These are phyloP conservation scores for Telopea speciosissima DNA, from an alignment of 177 flowering plant species.

Conservation along the genomic window DNA sequence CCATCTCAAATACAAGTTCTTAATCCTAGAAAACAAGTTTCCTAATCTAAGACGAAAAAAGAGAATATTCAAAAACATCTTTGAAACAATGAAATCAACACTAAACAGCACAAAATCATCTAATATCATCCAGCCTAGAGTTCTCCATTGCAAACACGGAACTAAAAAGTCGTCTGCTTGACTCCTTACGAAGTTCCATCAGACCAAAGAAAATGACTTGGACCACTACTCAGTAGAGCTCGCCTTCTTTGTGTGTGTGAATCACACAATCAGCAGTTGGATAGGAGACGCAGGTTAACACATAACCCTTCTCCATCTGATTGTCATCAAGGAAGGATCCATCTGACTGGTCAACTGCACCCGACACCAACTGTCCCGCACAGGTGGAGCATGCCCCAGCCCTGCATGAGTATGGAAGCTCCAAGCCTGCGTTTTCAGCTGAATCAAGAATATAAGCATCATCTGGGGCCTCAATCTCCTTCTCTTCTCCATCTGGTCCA, in stretches of 20 bases:
- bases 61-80: no score
- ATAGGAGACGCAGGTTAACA: slow-evolving; percentile 63
- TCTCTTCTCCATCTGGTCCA: slow-evolving; percentile 54
- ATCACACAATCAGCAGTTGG: slow-evolving; percentile 61
- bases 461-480: slow-evolving; percentile 64
- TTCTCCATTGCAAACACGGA: no score
- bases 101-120: no score
- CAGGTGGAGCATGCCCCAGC: slow-evolving; percentile 87
- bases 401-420: slow-evolving; percentile 72
- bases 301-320: slow-evolving; percentile 45
- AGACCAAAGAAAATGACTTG: background rate
- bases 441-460: slow-evolving; percentile 62
- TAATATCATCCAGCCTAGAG: no score
- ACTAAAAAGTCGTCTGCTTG: no score
- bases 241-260: slow-evolving; percentile 69
- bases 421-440: slow-evolving; percentile 61
- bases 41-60: no score
- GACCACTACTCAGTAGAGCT: slow-evolving; percentile 34
- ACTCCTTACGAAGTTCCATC: background rate
- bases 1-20: no score
- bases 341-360: slow-evolving; percentile 65
- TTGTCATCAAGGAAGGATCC: slow-evolving; percentile 63
- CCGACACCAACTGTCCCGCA: slow-evolving; percentile 48
- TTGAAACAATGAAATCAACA: no score
- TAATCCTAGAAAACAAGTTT: no score